Percentiles rank a stretch among this genome's conserved stretches.
These are phyloP conservation scores for Immersiella caudata DNA, from an alignment of 495 filamentous ascomycete species.

Conservation along the genomic window DNA sequence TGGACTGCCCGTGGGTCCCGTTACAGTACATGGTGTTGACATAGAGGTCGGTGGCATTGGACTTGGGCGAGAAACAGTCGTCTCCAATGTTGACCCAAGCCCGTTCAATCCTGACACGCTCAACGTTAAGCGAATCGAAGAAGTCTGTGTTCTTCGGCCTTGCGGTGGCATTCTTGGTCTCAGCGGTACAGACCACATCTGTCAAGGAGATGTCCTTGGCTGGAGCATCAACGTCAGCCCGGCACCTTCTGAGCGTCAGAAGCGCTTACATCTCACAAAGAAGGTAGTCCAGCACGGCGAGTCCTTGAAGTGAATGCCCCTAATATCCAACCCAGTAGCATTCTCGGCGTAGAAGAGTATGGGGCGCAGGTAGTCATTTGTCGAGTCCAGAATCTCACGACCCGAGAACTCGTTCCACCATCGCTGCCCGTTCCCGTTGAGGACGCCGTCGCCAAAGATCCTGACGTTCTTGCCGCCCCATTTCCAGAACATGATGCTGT, in stretches of 20 bases:
- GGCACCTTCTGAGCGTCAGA: neutral
- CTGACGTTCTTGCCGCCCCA: slow-evolving; percentile 62
- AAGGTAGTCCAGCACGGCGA: slow-evolving; percentile 65
- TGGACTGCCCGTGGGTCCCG: slow-evolving; percentile 59
- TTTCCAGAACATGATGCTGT: slow-evolving; percentile 63
- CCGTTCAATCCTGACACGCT: slow-evolving; percentile 31
- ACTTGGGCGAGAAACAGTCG: slow-evolving; percentile 63
- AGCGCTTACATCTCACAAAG: slow-evolving; percentile 47
- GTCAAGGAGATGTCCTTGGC: slow-evolving; percentile 55
- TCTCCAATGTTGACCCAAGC: slow-evolving; percentile 57
- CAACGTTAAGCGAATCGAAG: slow-evolving; percentile 16
- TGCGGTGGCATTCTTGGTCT: slow-evolving; percentile 55
- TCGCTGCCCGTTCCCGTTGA: slow-evolving; percentile 58
- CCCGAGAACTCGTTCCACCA: slow-evolving; percentile 44
- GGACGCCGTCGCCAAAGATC: slow-evolving; percentile 55
- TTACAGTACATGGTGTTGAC: slow-evolving; percentile 63
- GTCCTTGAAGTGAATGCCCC: slow-evolving; percentile 59
- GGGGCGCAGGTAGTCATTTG: slow-evolving; percentile 57
- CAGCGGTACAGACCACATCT: slow-evolving; percentile 56
- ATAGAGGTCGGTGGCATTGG: slow-evolving; percentile 59
- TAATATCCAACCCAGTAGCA: slow-evolving; percentile 55
- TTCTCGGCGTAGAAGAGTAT: slow-evolving; percentile 61
- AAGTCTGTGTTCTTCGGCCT: slow-evolving; percentile 61
- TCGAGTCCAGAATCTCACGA: slow-evolving; percentile 46
- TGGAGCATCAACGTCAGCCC: slow-evolving; percentile 12